Percentiles rank a stretch among this genome's conserved stretches.
These are phyloP conservation scores for Torulaspora globosa DNA, from an alignment of 1,139 yeast genomes.

Conservation along the genomic window DNA sequence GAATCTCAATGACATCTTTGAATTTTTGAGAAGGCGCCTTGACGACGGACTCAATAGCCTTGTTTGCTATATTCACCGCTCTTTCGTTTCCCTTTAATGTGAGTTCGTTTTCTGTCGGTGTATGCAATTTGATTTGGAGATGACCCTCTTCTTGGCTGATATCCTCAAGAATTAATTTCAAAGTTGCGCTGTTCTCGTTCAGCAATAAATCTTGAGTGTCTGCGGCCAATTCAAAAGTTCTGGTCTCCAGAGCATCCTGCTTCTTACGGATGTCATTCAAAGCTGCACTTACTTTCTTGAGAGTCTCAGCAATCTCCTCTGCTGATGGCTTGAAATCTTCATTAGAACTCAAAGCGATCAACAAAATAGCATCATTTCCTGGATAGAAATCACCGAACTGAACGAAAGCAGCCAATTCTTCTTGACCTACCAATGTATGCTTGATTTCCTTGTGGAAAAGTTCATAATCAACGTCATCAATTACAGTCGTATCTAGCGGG, in stretches of 20 bases:
- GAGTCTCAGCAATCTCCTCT: conserved; percentile 45
- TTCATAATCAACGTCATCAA: conserved; percentile 68
- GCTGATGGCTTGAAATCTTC: conserved; percentile 52
- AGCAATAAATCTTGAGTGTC: conserved; percentile 56
- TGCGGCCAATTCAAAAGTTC: conserved; percentile 49
- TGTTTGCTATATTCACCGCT: conserved; percentile 30
- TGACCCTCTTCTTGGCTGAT: conserved; percentile 46
- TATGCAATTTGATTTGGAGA: conserved; percentile 39
- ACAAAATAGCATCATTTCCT: conserved; percentile 40
- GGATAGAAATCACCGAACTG: conserved; percentile 46
- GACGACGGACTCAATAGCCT: conserved; percentile 27
- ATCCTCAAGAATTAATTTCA: conserved; percentile 39
- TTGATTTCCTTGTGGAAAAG: conserved; percentile 49
- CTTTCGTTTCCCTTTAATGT: conserved; percentile 37
- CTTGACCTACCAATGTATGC: conserved; percentile 45
- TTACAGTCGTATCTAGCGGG: conserved; percentile 58
- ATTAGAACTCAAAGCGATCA: conserved; percentile 49
- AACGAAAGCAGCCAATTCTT: conserved; percentile 52
- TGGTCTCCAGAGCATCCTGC: conserved; percentile 52
- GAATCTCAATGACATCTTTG: conserved; percentile 52
- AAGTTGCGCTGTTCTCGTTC: conserved; percentile 31
- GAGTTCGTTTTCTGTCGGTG: conserved; percentile 30
- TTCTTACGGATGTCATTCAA: conserved; percentile 56
- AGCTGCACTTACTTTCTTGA: conserved; percentile 48
- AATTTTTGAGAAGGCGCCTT: conserved; percentile 28